Conservation (phyloP, 352 stramenopile genomes). For the Pythium oligandrum region DNA sequence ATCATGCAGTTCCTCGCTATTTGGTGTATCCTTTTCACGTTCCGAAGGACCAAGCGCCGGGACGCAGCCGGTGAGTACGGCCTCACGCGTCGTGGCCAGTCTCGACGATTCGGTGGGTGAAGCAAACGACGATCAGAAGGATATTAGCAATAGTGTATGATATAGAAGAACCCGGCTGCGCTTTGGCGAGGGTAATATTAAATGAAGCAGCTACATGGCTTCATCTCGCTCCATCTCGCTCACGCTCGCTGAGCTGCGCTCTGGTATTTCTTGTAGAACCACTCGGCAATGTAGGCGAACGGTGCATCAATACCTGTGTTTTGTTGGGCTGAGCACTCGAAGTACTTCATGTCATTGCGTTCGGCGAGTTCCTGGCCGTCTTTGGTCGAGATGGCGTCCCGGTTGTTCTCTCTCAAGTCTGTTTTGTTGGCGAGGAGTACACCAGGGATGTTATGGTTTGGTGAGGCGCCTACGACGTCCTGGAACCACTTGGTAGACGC, state of each 20-base stretch:
- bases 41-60: slow-evolving; percentile 20
- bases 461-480: slow-evolving; percentile 62
- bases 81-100: slow-evolving; percentile 4
- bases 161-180: background rate
- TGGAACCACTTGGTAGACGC: slow-evolving; percentile 81
- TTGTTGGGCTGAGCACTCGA: slow-evolving; percentile 77
- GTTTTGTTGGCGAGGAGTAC: slow-evolving; percentile 78
- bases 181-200: too few relatives aligned
- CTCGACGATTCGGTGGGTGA: too few relatives aligned
- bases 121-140: too few relatives aligned
- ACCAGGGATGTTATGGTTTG: slow-evolving; percentile 72
- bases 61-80: slow-evolving; percentile 9
- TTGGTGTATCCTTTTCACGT: slow-evolving; percentile 18
- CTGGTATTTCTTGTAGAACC: slow-evolving; percentile 85
- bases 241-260: slow-evolving; percentile 47
- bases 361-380: slow-evolving; percentile 69
- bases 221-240: too few relatives aligned
- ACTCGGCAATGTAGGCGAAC: slow-evolving; percentile 76
- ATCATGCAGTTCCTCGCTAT: slow-evolving; percentile 19
- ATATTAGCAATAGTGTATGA: slow-evolving; percentile 5
- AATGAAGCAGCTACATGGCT: too few relatives aligned
- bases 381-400: slow-evolving; percentile 62
- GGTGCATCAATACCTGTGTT: slow-evolving; percentile 68
- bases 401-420: slow-evolving; percentile 72
- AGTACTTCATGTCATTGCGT: slow-evolving; percentile 78